Base-by-base conservation (phyloP, 192 early-diverging fungal species). In the Podila horticola region DNA sequence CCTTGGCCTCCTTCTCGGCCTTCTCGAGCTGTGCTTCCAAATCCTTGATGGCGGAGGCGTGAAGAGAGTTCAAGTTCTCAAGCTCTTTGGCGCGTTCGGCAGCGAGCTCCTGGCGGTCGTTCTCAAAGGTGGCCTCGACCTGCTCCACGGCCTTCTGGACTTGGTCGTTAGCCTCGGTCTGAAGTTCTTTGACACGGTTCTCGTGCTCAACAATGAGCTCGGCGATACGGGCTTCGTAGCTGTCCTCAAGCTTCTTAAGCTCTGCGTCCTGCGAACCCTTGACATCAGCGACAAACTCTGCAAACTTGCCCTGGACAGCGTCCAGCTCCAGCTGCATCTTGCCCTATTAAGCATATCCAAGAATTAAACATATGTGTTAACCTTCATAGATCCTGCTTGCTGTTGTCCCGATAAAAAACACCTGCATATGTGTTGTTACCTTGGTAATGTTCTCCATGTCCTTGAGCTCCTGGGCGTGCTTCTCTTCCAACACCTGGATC, bases 51-150 rank as follows among this genome's bases (percentile, higher is more conserved):
- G 71, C 74, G 17, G 71, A 66, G 17, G 58, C 68, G 26, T 82
- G 84, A 28, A 69, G 48, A 1, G 72, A 69, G 28, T 70, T 50
- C 20, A 75, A 64, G 26, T 75, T 59, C n/a, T 69, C 69, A 6
- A 84, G 22, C 19, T 74, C 81, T 52, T 74, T 74, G 11, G 15
- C n/a, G 49, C 66, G 72, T 8, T 51, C 48, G 11, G 52, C 71
- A 28, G 64, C 72, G 50, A 75, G 60, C 30, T 79, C 77, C 62
- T 74, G 31, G 5, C 74, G 62, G 13, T 84, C 76, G 17, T 59
- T 48, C 24, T 67, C 84, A 66, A 79, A 79, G 2, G 81, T 79
- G 38, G 62, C 52, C 59, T 83, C 72, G 59, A 82, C 81, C 60
- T 81, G 55, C 24, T 74, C 79, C 10, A 84, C 72, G 15, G 72